Conservation (phyloP, 495 filamentous ascomycete genomes). For the Copromyces sp. region DNA sequence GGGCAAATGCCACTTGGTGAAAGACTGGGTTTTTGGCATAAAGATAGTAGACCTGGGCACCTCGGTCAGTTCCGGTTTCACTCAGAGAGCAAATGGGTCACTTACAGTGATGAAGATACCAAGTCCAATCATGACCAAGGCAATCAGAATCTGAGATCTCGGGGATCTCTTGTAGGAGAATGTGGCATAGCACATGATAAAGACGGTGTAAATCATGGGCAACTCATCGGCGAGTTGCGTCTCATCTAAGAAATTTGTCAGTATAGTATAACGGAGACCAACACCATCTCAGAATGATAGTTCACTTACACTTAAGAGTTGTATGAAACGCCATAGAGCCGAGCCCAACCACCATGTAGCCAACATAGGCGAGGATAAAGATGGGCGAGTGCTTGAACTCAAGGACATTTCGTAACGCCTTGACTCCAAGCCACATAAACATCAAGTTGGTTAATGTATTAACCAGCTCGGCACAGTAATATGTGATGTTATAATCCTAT, state of each 20-base stretch:
- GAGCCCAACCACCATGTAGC: conserved; percentile 69
- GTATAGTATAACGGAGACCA: background rate
- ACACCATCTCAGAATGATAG: background rate
- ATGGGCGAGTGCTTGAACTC: conserved; percentile 61
- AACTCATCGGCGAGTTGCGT: conserved; percentile 98
- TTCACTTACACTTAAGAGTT: conserved; percentile 61
- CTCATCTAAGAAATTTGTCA: conserved; percentile 51
- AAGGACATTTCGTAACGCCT: conserved; percentile 60
- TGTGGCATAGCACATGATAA: conserved; percentile 73
- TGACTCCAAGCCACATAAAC: conserved; percentile 63
- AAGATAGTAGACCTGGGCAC: conserved; percentile 65
- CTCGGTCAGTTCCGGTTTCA: background rate
- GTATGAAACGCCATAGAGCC: conserved; percentile 79
- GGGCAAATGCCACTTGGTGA: conserved; percentile 80
- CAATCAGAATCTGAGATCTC: conserved; percentile 48
- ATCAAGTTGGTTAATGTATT: conserved; percentile 69
- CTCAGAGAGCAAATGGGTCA: background rate
- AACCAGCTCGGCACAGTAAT: conserved; percentile 36
- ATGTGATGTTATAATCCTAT: conserved; percentile 40
- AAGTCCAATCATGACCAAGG: conserved; percentile 46
- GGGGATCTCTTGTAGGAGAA: conserved; percentile 62
- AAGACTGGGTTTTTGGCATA: conserved; percentile 86
- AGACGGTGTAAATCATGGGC: conserved; percentile 96
- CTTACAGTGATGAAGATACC: conserved; percentile 67
- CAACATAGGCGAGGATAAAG: conserved; percentile 59